These are phyloP conservation scores for Dryas alaskensis DNA, from an alignment of 306 rosid genomes.

Conservation along the genomic window DNA sequence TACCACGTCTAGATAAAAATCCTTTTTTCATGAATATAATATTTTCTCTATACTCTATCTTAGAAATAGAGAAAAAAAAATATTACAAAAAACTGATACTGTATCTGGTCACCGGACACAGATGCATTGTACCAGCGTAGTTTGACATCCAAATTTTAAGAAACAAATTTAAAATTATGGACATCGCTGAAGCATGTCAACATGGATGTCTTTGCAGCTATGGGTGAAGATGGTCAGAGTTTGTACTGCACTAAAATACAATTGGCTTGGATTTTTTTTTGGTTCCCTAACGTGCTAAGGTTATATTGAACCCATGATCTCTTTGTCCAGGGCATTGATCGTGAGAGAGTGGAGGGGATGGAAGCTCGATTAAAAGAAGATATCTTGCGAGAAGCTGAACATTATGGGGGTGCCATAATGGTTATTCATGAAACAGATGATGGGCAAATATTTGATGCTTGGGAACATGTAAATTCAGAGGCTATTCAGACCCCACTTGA, in stretches of 20 bases:
- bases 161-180: not conserved
- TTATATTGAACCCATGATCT: constrained; percentile 5
- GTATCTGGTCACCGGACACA: no score
- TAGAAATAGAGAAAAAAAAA: not conserved
- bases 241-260: not conserved
- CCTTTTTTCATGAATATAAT: not conserved
- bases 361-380: constrained; percentile 87
- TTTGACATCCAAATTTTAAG: not conserved
- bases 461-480: constrained; percentile 72
- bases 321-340: constrained; percentile 71
- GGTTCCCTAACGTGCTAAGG: not conserved
- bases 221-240: not conserved
- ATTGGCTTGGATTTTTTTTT: constrained; percentile 8
- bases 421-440: constrained; percentile 85
- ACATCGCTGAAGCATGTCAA: not conserved
- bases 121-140: not conserved
- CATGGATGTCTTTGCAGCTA: not conserved
- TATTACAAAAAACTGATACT: not conserved
- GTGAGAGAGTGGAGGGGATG: constrained; percentile 90
- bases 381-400: constrained; percentile 78
- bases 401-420: constrained; percentile 74
- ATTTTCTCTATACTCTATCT: not conserved
- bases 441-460: constrained; percentile 79
- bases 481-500: constrained; percentile 84
- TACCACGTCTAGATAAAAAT: not conserved